These are phyloP conservation scores for Coemansia sp. DNA, from an alignment of 192 early-diverging fungal species.

Conservation along the genomic window DNA sequence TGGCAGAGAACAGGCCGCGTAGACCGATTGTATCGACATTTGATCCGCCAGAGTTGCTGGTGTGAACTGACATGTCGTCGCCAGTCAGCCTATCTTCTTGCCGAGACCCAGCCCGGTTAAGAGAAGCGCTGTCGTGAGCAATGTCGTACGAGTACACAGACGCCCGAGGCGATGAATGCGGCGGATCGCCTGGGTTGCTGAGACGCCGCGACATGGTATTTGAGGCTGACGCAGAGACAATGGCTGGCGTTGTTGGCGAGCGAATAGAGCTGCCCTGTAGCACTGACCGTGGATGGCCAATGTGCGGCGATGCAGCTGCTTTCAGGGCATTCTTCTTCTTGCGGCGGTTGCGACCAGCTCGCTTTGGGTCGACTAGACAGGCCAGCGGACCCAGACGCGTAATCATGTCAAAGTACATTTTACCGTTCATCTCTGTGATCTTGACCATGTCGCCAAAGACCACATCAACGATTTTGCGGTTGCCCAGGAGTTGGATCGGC, in stretches of 20 bases:
- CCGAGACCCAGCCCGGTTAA: constrained; percentile 22
- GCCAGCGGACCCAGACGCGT: constrained; percentile 44
- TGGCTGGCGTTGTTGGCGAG: constrained; percentile 24
- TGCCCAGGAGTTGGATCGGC: constrained; percentile 48
- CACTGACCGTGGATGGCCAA: constrained; percentile 26
- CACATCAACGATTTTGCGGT: constrained; percentile 51
- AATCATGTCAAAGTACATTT: constrained; percentile 53
- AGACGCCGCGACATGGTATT: constrained; percentile 39
- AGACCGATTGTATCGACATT: constrained; percentile 7
- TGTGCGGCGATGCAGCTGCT: constrained; percentile 16
- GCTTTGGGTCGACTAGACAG: constrained; percentile 43
- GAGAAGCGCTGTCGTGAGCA: constrained; percentile 18
- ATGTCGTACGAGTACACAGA: constrained; percentile 30
- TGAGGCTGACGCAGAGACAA: constrained; percentile 29
- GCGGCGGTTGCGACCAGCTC: constrained; percentile 42
- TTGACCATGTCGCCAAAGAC: constrained; percentile 56
- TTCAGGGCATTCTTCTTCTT: constrained; percentile 40
- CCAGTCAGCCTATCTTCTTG: constrained; percentile 31
- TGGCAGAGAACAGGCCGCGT: neutral
- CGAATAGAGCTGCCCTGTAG: constrained; percentile 48
- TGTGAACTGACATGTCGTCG: constrained; percentile 42
- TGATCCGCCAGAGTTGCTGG: constrained; percentile 32
- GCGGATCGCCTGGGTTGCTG: constrained; percentile 25
- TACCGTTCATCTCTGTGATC: constrained; percentile 54
- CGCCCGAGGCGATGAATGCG: constrained; percentile 14